Base-by-base conservation (phyloP, 805 yeast genomes). In the Yamadazyma olivae region DNA sequence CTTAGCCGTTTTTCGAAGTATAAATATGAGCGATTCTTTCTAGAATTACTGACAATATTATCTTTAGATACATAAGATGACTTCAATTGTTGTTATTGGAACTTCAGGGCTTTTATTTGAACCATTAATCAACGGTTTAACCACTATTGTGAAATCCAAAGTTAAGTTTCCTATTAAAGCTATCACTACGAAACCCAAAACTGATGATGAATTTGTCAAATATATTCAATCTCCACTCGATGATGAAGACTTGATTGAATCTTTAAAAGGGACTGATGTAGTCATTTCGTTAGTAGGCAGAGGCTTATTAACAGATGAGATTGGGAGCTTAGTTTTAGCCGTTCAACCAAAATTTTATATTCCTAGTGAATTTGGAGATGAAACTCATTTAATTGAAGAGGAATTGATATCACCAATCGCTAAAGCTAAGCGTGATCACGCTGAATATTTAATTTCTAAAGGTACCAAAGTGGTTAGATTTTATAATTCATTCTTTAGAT, bases 351-450 rank as follows among this genome's bases (percentile, higher is more conserved):
- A 71, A 49, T 50, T 76, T 23, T 79, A 67, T 57, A 69, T 77
- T 44, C 82, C 83, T 20, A 71, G 81, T 2, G 83, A 78, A 47
- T 80, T 74, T 46, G 88, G 86, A 26, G 46, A 63, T 16, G 77
- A 76, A 36, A 32, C 67, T 13, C 57, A 49, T 6, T 52, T 53
- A 15, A 12, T 36, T 14, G 23, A 19, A 10, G 5, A 19, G 13
- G 46, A 46, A 3, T 39, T 45, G 14, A 26, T 35, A 16, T 51
- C 64, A 16, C 71, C 76, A 5, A 63, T 60, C 1, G 57, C 71
- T 38, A 47, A 58, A 19, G 47, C 30, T 1, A 9, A 74, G 46
- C 50, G 69, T 5, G 47, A 49, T 2, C 56, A 50, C 9, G 64
- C 73, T 15, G 64, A 79, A 46, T 54, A 47, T 1, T 50, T 54